Conservation (phyloP, 73 alveolate genomes). For the Paramecium sexaurelia region DNA sequence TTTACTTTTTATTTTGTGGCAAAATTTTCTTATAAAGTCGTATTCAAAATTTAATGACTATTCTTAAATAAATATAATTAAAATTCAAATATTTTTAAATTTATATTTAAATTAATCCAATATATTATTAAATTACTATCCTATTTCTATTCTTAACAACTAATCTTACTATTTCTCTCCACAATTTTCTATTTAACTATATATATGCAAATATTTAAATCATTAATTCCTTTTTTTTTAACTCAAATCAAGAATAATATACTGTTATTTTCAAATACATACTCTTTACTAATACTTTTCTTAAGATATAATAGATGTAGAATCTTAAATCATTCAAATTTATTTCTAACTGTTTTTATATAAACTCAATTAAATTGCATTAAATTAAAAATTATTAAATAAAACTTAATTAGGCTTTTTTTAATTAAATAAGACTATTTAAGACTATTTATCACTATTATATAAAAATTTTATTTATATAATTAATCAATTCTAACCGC, state of each 20-base stretch:
- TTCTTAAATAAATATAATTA: background rate
- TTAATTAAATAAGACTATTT: background rate
- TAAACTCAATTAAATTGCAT: background rate
- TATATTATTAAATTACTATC: background rate
- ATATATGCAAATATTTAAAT: too few species aligned
- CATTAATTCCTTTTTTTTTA: too few species aligned
- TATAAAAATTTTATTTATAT: background rate
- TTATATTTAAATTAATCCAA: background rate
- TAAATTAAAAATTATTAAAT: background rate
- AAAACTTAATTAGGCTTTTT: background rate
- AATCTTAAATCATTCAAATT: too few species aligned
- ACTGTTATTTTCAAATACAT: too few species aligned
- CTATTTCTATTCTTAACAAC: background rate
- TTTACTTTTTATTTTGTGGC: background rate
- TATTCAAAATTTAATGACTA: constrained; percentile 21
- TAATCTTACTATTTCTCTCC: too few species aligned
- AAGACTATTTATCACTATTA: background rate
- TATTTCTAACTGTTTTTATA: too few species aligned
- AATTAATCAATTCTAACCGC: background rate
- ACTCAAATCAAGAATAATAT: too few species aligned
- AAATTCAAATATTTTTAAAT: background rate
- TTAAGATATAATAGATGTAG: too few species aligned
- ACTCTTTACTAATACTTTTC: too few species aligned
- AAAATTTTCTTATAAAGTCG: background rate
- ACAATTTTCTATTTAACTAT: too few species aligned